Base-by-base conservation (phyloP, 2,329 filamentous ascomycete genomes). In the Colletotrichum siamense region DNA sequence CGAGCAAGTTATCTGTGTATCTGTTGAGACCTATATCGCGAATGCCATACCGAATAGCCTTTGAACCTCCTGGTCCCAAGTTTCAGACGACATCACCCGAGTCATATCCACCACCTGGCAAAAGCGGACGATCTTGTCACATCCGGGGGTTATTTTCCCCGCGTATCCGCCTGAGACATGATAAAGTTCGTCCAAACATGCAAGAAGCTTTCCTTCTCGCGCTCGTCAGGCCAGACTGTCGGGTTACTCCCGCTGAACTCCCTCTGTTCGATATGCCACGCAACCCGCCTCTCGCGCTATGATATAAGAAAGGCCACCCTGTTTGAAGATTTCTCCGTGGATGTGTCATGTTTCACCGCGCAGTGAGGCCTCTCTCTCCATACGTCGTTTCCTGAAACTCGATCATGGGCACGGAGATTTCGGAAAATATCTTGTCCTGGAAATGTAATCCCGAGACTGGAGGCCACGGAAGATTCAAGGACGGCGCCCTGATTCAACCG, bases 161-260 rank as follows among this genome's bases (percentile, higher is more conserved):
- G n/a, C n/a, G 10, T 2, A 6, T 52, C 44, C 44, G 44, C 12
- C 44, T 52, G 10, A 52, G n/a, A 22, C n/a, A 1, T 22, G 6
- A 52, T 22, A 22, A 52, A 52, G 44, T 52, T 52, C 44, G n/a
- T 52, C 44, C 44, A 52, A 52, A 52, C 44, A 52, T 7, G 0
- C 0, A 0, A 22, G 4, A 52, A 52, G 44, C n/a, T 22, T 52
- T 52, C 6, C 1, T 0, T 0, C 44, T 24, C 44, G 39, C 18
- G 2, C 9, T 24, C n/a, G n/a, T 52, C 44, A 52, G n/a, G 44
- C n/a, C 44, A 22, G n/a, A 22, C 44, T 52, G n/a, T 52, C 44
- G 44, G 44, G 44, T n/a, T 44, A 10, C 18, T 49, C 44, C 18
- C 16, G 36, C 15, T n/a, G 2, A 28, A 28, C 7, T 28, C 28